A percentile compares a stretch with the other conserved stretches of the same genome.
Evolutionary conservation across 2,329 filamentous ascomycete species (phyloP).

Genomic region (Trichophyton schoenleinii): DNA sequence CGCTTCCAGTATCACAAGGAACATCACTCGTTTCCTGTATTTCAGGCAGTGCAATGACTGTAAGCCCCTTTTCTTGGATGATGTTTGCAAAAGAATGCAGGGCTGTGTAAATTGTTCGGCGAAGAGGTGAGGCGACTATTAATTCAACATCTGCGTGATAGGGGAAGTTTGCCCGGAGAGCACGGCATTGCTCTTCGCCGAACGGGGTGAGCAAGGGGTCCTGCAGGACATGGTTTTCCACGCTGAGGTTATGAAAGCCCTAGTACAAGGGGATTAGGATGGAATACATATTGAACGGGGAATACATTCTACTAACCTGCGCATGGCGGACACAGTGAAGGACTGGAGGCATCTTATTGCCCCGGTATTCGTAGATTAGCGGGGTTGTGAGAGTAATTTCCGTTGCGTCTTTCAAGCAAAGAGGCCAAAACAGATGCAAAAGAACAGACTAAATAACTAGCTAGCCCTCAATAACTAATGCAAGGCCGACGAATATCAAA

Average conservation of each 20-base stretch:
- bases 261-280: slow-evolving; percentile 25
- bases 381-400: not conserved
- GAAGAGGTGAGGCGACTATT: slow-evolving; percentile 66
- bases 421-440: not conserved
- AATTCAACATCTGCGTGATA: slow-evolving; percentile 53
- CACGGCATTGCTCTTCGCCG: slow-evolving; percentile 62
- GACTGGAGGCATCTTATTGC: slow-evolving; percentile 27
- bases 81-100: slow-evolving; percentile 53
- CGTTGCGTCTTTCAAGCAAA: not conserved
- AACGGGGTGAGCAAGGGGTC: slow-evolving; percentile 67
- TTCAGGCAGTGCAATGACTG: slow-evolving; percentile 56
- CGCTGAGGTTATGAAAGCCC: slow-evolving; percentile 67
- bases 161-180: slow-evolving; percentile 51
- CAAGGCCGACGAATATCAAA: not conserved
- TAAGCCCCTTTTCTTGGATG: slow-evolving; percentile 36
- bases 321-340: slow-evolving; percentile 37
- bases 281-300: not conserved
- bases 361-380: not conserved
- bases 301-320: slow-evolving; percentile 24
- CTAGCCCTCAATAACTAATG: not conserved
- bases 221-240: slow-evolving; percentile 56
- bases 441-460: not conserved
- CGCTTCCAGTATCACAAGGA: slow-evolving; percentile 64
- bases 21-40: slow-evolving; percentile 65
- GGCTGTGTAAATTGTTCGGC: slow-evolving; percentile 68